Evolutionary conservation across 345 rosid species (phyloP).

Genomic region (Litchi chinensis): DNA sequence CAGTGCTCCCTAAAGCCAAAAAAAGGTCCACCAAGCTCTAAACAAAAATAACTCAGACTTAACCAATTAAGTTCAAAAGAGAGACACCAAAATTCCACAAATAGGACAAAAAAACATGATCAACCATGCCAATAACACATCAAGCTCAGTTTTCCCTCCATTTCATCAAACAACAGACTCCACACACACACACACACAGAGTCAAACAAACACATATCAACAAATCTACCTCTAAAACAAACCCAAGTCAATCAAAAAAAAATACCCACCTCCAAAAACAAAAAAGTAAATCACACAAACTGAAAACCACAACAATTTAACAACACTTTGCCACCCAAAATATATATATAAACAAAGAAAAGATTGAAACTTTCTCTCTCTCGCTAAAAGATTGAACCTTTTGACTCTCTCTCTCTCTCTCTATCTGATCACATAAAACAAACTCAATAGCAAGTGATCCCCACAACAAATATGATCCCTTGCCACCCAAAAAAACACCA

Average conservation of each 20-base stretch:
- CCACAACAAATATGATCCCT: neutral
- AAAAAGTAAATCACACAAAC: neutral
- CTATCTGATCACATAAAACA: neutral
- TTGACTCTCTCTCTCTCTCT: too few species aligned
- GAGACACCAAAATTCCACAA: neutral
- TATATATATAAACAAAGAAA: too few species aligned
- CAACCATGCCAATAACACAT: neutral
- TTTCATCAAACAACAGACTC: neutral
- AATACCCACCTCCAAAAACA: neutral
- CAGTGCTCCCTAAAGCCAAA: neutral
- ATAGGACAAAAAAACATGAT: neutral
- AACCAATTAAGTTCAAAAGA: neutral
- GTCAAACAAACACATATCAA: neutral
- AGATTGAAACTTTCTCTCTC: too few species aligned
- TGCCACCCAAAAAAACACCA: neutral
- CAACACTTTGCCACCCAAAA: too few species aligned
- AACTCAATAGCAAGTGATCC: conserved; percentile 5
- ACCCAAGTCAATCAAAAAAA: neutral
- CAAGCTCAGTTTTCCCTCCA: neutral
- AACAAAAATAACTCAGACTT: neutral
- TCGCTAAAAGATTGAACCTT: too few species aligned
- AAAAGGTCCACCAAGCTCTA: neutral
- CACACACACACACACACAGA: neutral
- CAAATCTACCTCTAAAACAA: neutral
- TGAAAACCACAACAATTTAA: too few species aligned